Percentiles rank a stretch among this genome's conserved stretches.
These are phyloP conservation scores for Pythium pyrilobum DNA, from an alignment of 352 stramenopile genomes.

Conservation along the genomic window DNA sequence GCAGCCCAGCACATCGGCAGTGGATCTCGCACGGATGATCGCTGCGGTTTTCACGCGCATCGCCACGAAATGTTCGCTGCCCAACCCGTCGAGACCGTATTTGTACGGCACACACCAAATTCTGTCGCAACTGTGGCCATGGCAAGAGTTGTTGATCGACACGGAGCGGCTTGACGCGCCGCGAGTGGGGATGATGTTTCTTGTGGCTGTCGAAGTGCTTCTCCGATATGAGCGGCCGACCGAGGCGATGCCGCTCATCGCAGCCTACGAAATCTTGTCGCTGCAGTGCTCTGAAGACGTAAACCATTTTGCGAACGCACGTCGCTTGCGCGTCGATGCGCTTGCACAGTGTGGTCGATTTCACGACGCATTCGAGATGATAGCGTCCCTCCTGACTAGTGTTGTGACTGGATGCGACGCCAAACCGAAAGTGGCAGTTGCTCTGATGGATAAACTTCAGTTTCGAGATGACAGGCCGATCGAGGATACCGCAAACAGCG, in stretches of 20 bases:
- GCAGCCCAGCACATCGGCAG: conserved; percentile 24
- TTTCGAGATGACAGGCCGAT: conserved; percentile 15
- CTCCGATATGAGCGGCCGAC: conserved; percentile 46
- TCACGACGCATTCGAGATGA: conserved; percentile 37
- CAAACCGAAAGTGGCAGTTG: neutral
- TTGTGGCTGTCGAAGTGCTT: conserved; percentile 42
- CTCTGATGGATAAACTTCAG: conserved; percentile 7
- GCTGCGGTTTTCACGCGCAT: conserved; percentile 51
- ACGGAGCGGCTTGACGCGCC: conserved; percentile 34
- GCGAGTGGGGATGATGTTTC: conserved; percentile 29
- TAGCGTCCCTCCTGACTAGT: conserved; percentile 26
- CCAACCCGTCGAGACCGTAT: conserved; percentile 50
- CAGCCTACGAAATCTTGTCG: conserved; percentile 45
- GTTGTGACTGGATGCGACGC: neutral
- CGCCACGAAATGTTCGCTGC: conserved; percentile 45
- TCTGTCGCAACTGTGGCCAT: conserved; percentile 51
- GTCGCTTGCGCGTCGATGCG: conserved; percentile 39
- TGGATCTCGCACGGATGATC: conserved; percentile 67
- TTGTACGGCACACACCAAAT: conserved; percentile 57
- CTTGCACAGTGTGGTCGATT: conserved; percentile 48
- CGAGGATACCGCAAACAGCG: conserved; percentile 8
- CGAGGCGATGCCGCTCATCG: conserved; percentile 49
- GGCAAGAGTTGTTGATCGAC: conserved; percentile 39
- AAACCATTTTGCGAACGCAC: conserved; percentile 49
- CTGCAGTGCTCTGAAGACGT: conserved; percentile 35